Conservation (phyloP, 352 stramenopile genomes). For the Pythium pectinolyticum region DNA sequence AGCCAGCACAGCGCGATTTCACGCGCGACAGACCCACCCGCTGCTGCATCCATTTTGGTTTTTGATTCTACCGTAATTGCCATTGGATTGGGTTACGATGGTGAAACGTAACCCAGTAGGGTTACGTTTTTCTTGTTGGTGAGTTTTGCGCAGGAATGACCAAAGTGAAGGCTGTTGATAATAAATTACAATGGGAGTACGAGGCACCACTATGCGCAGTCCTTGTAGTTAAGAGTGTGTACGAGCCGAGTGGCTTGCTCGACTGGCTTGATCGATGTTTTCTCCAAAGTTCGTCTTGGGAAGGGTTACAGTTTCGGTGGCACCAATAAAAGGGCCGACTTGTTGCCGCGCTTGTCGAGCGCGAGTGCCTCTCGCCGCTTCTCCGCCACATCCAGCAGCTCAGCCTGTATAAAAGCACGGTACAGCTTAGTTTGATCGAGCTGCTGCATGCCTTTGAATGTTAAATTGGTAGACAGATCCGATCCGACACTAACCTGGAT, state of each 20-base stretch:
- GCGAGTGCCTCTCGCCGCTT: conserved; percentile 37
- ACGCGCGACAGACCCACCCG: conserved; percentile 2
- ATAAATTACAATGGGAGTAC: too few species aligned
- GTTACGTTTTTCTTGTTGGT: conserved; percentile 10
- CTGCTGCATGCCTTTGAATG: neutral
- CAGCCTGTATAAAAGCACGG: conserved; percentile 22
- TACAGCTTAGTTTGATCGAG: too few species aligned
- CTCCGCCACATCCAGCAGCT: conserved; percentile 39
- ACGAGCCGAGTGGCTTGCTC: too few species aligned
- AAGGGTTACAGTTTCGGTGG: conserved; percentile 26
- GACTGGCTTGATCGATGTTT: too few species aligned
- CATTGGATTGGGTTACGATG: too few species aligned
- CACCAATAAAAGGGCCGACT: conserved; percentile 37
- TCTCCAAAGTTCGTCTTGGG: too few species aligned
- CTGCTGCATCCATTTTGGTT: too few species aligned
- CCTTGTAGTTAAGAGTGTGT: too few species aligned
- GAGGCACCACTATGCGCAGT: too few species aligned
- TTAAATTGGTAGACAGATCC: neutral
- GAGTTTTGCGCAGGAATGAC: too few species aligned
- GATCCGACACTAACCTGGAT: conserved; percentile 34
- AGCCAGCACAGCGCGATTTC: conserved; percentile 29
- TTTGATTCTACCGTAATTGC: neutral
- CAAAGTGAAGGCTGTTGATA: too few species aligned
- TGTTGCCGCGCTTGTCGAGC: conserved; percentile 24
- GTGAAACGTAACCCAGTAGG: too few species aligned